Base-by-base conservation (phyloP, 495 filamentous ascomycete genomes). In the Neurospora cerealis region DNA sequence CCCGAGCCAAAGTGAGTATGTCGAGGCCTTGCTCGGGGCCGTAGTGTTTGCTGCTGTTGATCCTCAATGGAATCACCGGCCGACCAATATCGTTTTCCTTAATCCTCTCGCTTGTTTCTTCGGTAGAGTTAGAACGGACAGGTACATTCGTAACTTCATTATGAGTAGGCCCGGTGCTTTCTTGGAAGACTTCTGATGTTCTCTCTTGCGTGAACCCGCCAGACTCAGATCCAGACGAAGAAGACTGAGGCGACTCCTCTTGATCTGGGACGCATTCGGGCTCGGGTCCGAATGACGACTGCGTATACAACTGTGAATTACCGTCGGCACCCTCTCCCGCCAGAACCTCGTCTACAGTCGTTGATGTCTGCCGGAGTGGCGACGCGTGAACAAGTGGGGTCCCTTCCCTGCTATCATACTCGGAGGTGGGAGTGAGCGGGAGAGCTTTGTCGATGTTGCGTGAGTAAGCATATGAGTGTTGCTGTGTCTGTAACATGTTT, bases 371-470 rank as follows among this genome's bases (percentile, higher is more conserved):
- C 54, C 54, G 28, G 28, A 66, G 28, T 66, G 54, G 54, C 28
- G 54, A 34, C 15, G 54, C 15, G 54, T 66, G 54, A 17, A 66
- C 48, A 2, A 69, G 54, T 1, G 78, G 73, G 0, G 75, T 80
- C 24, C 69, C 71, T 10, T 80, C 79, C 69, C 77, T 54, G 69
- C 79, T 79, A 17, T 66, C 54, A 70, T 74, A 78, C 70, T 83
- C 80, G 6, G 81, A 82, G 13, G 79, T 78, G 2, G 83, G 84
- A 44, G 83, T 85, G 15, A 84, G 72, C 38, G 81, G 81, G 3
- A 83, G 75, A 15, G 75, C 69, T 69, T 81, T 81, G 39, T 83
- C 77, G 7, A 38, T 72, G 6, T 36, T 71, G 34, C 32, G 60
- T 44, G 41, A 46, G 0, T 44, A 41, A 2, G 46, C 73, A 38